Conservation (phyloP, 768 basidiomycete species). For the Termitomyces sp. region DNA sequence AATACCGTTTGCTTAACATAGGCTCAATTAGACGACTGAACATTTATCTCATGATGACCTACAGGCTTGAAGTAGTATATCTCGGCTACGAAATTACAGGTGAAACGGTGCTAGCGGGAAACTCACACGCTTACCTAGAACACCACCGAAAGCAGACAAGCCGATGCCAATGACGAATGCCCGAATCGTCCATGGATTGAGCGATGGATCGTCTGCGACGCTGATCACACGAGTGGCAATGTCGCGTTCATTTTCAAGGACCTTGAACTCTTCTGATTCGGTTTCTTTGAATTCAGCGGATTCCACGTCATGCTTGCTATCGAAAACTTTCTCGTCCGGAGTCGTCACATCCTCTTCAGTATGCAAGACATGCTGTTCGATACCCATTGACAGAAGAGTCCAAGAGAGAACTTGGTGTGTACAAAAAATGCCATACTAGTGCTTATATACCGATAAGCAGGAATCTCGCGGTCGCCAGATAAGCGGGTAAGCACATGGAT, state of each 20-base stretch:
- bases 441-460: background rate
- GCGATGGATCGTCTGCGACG: conserved; percentile 38
- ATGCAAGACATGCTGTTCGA: background rate
- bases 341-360: conserved; percentile 4
- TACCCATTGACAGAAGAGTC: conserved; percentile 6
- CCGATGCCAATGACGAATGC: conserved; percentile 42
- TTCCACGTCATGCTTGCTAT: conserved; percentile 30
- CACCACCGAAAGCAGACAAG: conserved; percentile 43
- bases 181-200: conserved; percentile 44
- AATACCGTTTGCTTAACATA: conserved; percentile 40
- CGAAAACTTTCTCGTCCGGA: conserved; percentile 22
- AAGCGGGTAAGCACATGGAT: background rate
- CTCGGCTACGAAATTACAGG: conserved; percentile 31
- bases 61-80: conserved; percentile 62
- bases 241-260: conserved; percentile 40
- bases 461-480: background rate
- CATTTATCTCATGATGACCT: conserved; percentile 1
- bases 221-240: conserved; percentile 43
- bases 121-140: conserved; percentile 31
- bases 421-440: background rate
- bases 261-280: conserved; percentile 20
- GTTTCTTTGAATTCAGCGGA: conserved; percentile 19
- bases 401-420: background rate
- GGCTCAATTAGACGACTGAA: background rate
- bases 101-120: conserved; percentile 2